Evolutionary conservation across 1,139 yeast genomes (phyloP).

Genomic region (Scheffersomyces titani): DNA sequence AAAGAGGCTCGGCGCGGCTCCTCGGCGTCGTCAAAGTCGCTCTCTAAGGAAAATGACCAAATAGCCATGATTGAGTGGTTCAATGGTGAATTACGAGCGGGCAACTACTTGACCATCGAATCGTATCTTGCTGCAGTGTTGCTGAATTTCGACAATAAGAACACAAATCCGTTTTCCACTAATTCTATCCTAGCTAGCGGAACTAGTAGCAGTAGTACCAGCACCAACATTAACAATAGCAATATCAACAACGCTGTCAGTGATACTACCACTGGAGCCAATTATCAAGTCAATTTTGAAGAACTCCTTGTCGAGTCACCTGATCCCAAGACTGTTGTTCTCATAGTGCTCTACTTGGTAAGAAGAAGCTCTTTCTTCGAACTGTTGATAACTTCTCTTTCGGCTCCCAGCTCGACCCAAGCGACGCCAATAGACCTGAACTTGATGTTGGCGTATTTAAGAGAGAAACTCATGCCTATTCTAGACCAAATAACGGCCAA

Average conservation of each 20-base stretch:
- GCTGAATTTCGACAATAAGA: neutral
- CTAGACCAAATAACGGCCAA: conserved; percentile 21
- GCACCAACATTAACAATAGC: neutral
- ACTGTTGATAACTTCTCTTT: conserved; percentile 5
- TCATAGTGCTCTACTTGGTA: conserved; percentile 25
- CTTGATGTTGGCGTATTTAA: conserved; percentile 19
- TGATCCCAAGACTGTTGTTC: conserved; percentile 15
- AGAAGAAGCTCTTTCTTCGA: conserved; percentile 28
- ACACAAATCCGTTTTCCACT: neutral
- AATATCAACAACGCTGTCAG: neutral
- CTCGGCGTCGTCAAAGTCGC: neutral
- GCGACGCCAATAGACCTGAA: conserved; percentile 3
- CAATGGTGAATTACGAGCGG: conserved; percentile 19
- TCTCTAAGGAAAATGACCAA: conserved; percentile 1
- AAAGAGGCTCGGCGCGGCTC: conserved; percentile 7
- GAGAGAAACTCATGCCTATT: conserved; percentile 30
- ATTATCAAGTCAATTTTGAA: neutral
- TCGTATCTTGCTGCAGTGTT: conserved; percentile 3
- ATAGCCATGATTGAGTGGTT: conserved; percentile 23
- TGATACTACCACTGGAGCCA: neutral
- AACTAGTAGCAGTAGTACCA: neutral
- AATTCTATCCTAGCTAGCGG: neutral
- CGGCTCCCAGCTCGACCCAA: conserved; percentile 2
- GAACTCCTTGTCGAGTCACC: neutral
- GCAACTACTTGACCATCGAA: conserved; percentile 21